Base-by-base conservation (phyloP, 495 filamentous ascomycete genomes). In the Aspergillus funiculosus region DNA sequence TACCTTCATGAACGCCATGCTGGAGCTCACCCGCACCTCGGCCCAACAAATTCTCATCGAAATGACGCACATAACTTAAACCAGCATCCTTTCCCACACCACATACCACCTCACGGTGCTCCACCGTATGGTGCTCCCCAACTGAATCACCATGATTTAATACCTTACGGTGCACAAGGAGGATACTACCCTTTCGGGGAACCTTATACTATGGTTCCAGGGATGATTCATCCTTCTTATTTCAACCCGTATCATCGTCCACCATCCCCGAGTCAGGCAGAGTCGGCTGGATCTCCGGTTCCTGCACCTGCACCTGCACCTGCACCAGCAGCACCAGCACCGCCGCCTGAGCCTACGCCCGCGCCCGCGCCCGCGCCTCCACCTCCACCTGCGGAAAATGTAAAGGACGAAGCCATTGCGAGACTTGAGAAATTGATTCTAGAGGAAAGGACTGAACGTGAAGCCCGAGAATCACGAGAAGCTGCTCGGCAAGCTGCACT, bases 371-470 rank as follows among this genome's bases (percentile, higher is more conserved):
- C 32, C 7, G 34, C 34, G 15, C 35, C 35, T 21, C 20, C 17
- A n/a, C 35, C 35, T 13, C 14, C 57, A 13, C 52, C 62, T 9
- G 55, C 46, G 22, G 66, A 71, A 26, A 27, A 54, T 22, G 60
- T 67, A 8, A 74, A 76, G 28, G 71, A 74, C 27, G 74, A 78
- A 20, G 72, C 74, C 17, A 75, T 75, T 35, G 71, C 64, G n/a
- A 62, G 69, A 28, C 51, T 78, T 14, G 73, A 77, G 50, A 72
- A 75, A 42, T 45, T 78, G 45, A 74, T 78, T 19, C 15, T 77
- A 46, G 73, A 78, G 18, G 63, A 71, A 39, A 60, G 63, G 43
- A 61, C 52, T 14, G 72, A 76, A 21, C 67, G 70, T 22, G 62
- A 61, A 35, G 71, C 66, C 7, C 55, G 64, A 21, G 68, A 74